Base-by-base conservation (phyloP, 306 rosid genomes). In the Cucumis melo region DNA sequence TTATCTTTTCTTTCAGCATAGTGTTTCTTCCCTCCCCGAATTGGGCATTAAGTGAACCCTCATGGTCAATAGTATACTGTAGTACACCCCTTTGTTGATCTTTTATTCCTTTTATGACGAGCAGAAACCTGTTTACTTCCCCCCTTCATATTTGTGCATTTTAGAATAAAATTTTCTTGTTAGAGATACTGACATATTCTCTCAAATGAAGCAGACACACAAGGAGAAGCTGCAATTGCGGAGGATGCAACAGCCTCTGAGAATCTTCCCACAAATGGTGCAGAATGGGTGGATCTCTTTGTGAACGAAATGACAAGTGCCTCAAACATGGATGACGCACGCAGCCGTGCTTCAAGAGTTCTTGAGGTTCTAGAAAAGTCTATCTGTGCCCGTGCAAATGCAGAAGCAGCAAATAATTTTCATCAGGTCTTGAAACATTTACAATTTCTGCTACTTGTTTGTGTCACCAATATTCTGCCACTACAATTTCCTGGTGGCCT, bases 221-320 rank as follows among this genome's bases (percentile, higher is more conserved):
- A 23, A 44, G 74, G 75, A 44, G 61, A 80, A 38, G 84, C 87
- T 80, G 87, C 84, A 71, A 90, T 84, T 61, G 80, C 59, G 71
- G 80, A 73, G 29, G 80, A 67, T 71, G 59, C 64, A 60, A 51
- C 58, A 19, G 62, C 73, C 63, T 61, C 79, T 46, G 87, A 87
- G 27, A 87, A 85, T 23, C 80, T 80, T 83, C 89, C 93, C 39
- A 54, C 78, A 66, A 83, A 85, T 71, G 98, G 98, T 21, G 85
- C 84, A 0, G 96, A 90, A 41, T 92, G 98, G 98, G 96, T 92
- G 79, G 96, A 92, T 53, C 89, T 86, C 57, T 84, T 90, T 75
- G 93, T 92, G 53, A 85, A 84, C 23, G 93, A 92, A 83, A 92
- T 92, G 93, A 86, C 87, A 88, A 85, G 86, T 82, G 88, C 98